Evolutionary conservation across 23 red algal genomes (phyloP).

Genomic region (Agarophyton chilense): DNA sequence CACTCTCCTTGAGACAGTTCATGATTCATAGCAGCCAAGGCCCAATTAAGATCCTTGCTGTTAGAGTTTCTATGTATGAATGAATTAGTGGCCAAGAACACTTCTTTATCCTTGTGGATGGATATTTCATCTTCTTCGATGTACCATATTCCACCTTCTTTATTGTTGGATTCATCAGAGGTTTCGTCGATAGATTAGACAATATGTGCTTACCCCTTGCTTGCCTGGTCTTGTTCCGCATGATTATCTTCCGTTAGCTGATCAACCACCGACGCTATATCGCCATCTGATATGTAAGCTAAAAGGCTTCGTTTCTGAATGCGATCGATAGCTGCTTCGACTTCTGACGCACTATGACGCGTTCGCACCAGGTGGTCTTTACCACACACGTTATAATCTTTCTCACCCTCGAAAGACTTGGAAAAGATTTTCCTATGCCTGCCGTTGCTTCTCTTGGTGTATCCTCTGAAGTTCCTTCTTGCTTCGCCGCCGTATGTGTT

Average conservation of each 20-base stretch:
- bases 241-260: neutral
- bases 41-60: neutral
- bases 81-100: neutral
- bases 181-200: neutral
- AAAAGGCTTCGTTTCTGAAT: neutral
- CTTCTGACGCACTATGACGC: neutral
- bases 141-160: neutral
- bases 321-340: neutral
- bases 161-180: neutral
- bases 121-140: neutral
- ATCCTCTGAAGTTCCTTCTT: neutral
- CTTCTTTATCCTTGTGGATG: neutral
- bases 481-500: neutral
- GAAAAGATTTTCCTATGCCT: neutral
- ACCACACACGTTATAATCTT: neutral
- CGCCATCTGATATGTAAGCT: neutral
- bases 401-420: neutral
- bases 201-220: neutral
- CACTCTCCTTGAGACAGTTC: neutral
- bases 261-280: neutral
- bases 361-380: neutral
- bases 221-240: no score
- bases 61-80: constrained; percentile 13
- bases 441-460: neutral
- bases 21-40: neutral